Evolutionary conservation across 164 flowering plant genomes (phyloP).

Genomic region (Nymphaea thermarum): DNA sequence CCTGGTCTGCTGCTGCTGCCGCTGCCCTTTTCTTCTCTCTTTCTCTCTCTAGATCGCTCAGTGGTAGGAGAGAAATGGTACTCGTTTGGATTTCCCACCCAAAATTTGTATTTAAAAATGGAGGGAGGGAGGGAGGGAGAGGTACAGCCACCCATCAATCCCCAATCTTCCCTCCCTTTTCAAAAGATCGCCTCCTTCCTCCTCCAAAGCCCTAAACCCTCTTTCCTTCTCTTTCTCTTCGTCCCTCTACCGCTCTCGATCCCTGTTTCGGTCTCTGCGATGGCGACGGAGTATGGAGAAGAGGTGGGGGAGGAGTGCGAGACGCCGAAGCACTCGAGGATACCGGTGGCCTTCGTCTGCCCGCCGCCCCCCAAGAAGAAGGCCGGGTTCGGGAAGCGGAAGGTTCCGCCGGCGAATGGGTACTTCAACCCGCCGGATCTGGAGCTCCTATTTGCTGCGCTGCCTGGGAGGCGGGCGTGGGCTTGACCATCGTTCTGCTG

Average conservation of each 20-base stretch:
- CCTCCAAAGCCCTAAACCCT: background rate
- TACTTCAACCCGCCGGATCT: conserved; percentile 51
- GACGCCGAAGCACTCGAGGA: conserved; percentile 30
- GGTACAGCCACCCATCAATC: background rate
- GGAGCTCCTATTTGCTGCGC: conserved; percentile 25
- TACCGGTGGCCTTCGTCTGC: conserved; percentile 22
- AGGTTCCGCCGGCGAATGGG: conserved; percentile 36
- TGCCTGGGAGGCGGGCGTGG: conserved; percentile 12
- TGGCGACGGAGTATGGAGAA: background rate
- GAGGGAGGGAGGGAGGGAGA: background rate
- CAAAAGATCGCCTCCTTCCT: background rate
- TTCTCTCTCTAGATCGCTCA: background rate
- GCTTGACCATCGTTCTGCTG: conserved; percentile 1
- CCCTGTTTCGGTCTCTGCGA: background rate
- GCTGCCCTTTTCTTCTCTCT: background rate
- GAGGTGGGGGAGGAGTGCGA: conserved; percentile 10
- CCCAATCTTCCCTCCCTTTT: background rate
- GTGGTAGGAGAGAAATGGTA: too few relatives aligned
- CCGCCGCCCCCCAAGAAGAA: conserved; percentile 40
- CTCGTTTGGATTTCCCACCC: background rate
- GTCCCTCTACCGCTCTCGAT: background rate
- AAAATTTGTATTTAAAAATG: background rate
- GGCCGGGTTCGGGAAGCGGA: conserved; percentile 11
- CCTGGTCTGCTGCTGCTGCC: background rate
- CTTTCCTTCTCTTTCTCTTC: background rate